These are phyloP conservation scores for Pichia eremophila DNA, from an alignment of 805 yeast species.

Conservation along the genomic window DNA sequence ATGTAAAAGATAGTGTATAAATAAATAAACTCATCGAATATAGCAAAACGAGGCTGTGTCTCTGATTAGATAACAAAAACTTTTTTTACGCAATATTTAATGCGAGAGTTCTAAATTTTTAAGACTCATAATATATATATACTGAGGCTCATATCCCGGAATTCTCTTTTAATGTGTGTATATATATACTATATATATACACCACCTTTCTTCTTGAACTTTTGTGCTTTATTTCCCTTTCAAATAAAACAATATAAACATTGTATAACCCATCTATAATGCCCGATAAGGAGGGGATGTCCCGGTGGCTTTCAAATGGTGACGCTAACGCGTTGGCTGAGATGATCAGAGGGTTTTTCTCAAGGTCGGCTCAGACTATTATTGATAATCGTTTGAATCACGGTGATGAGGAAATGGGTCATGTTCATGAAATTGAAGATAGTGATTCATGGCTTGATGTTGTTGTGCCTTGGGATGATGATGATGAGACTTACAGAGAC, in stretches of 20 bases:
- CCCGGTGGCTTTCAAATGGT: slow-evolving; percentile 19
- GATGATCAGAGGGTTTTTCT: slow-evolving; percentile 47
- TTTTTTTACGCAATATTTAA: no score
- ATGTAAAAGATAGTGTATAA: no score
- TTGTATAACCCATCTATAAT: background rate
- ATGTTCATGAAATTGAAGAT: background rate
- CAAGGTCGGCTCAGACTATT: slow-evolving; percentile 51
- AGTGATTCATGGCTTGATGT: slow-evolving; percentile 1
- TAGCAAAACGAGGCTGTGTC: no score
- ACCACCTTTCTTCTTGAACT: background rate
- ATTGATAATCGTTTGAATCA: slow-evolving; percentile 5
- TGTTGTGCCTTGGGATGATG: background rate
- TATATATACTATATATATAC: no score
- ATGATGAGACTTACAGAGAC: background rate
- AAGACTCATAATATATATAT: no score
- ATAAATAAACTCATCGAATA: no score
- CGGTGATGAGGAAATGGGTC: background rate
- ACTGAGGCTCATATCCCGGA: no score
- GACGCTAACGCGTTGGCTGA: slow-evolving; percentile 26
- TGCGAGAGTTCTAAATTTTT: no score
- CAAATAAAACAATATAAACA: background rate
- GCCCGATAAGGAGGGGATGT: slow-evolving; percentile 3
- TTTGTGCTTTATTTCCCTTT: background rate
- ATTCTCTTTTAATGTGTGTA: background rate
- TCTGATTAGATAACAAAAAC: no score